phyloP scores from a whole-genome alignment of 1,284 basidiomycete species.

The Cutaneotrichosporon curvatum region DNA sequence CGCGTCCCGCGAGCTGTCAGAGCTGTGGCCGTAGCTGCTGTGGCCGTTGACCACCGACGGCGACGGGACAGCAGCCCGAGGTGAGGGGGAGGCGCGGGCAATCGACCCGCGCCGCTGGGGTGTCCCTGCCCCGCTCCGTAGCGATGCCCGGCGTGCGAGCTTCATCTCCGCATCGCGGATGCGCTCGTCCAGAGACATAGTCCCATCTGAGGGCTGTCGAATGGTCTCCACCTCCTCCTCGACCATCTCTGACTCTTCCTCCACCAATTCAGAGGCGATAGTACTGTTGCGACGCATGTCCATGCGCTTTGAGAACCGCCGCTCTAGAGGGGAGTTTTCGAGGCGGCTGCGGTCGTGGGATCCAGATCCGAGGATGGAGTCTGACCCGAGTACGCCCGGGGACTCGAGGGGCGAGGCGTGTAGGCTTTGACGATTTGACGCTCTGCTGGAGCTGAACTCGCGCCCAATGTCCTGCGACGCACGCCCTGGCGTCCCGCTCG shows the following conservation, averaged over 20 bases:
- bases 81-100: too few relatives aligned
- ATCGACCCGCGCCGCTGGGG: too few relatives aligned
- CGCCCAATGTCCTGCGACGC: conserved; percentile 6
- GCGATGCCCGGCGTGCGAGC: conserved; percentile 12
- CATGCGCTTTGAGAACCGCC: conserved; percentile 11
- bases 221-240: too few relatives aligned
- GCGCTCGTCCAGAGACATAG: conserved; percentile 22
- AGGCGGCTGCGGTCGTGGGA: too few relatives aligned
- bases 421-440: neutral
- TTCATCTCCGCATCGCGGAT: conserved; percentile 36
- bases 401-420: conserved; percentile 2
- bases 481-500: conserved; percentile 1
- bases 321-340: conserved; percentile 13
- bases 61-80: too few relatives aligned
- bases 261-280: conserved; percentile 1
- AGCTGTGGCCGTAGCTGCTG: too few relatives aligned
- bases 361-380: neutral
- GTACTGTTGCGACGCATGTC: conserved; percentile 6
- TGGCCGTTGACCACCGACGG: too few relatives aligned
- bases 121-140: neutral
- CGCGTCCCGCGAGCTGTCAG: too few relatives aligned
- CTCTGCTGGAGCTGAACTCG: conserved; percentile 2
- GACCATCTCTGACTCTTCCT: conserved; percentile 4
- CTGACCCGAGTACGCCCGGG: neutral
- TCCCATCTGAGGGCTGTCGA: neutral